Evolutionary conservation across 2,329 filamentous ascomycete species (phyloP).

Genomic region (Sporothrix pallida): DNA sequence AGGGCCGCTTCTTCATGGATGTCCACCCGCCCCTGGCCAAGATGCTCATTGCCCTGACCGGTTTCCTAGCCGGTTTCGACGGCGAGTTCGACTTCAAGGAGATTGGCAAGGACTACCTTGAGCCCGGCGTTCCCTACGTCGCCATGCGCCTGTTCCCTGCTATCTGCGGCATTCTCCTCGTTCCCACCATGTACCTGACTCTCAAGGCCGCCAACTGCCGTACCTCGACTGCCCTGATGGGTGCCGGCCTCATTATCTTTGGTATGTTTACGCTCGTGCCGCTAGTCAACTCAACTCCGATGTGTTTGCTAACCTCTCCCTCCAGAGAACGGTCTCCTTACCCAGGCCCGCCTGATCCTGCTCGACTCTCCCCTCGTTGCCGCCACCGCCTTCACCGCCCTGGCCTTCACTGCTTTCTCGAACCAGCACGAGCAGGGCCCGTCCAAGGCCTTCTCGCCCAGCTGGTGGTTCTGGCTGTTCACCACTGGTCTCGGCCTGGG

Average conservation of each 20-base stretch:
- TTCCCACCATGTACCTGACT: conserved; percentile 92
- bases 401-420: conserved; percentile 90
- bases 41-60: conserved; percentile 91
- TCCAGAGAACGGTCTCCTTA: conserved; percentile 90
- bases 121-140: conserved; percentile 93
- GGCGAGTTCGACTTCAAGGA: conserved; percentile 99
- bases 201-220: conserved; percentile 89
- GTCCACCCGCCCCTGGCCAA: conserved; percentile 98
- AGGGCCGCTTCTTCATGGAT: conserved; percentile 99
- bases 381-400: conserved; percentile 87
- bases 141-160: conserved; percentile 95
- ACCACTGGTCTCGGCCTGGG: conserved; percentile 87
- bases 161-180: conserved; percentile 83
- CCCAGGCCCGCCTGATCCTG: conserved; percentile 92
- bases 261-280: conserved; percentile 60
- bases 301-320: background rate
- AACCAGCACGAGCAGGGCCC: conserved; percentile 97
- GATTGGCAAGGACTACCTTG: conserved; percentile 97
- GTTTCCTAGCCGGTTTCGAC: conserved; percentile 93
- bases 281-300: too few species aligned
- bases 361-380: conserved; percentile 94
- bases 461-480: conserved; percentile 98
- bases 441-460: conserved; percentile 80
- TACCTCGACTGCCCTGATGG: conserved; percentile 81
- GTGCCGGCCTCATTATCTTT: conserved; percentile 86